Conservation (phyloP, 164 flowering plant species). For the Cinnamomum chago region DNA sequence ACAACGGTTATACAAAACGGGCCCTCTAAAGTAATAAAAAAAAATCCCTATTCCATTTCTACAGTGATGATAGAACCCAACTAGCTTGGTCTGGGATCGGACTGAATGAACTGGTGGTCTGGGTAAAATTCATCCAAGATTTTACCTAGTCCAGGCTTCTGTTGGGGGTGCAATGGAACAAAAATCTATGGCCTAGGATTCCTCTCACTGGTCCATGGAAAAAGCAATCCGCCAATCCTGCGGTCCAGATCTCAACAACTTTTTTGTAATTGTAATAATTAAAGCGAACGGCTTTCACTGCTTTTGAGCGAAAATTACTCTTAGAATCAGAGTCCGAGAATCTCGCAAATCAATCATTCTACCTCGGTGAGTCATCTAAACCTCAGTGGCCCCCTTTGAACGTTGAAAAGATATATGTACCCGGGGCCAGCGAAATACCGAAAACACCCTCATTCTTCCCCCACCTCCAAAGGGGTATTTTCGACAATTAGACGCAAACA, state of each 20-base stretch:
- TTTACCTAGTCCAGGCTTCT: neutral
- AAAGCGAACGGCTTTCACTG: slow-evolving; percentile 10
- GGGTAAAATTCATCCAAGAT: too few relatives aligned
- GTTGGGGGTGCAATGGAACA: neutral
- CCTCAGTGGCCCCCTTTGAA: neutral
- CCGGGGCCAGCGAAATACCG: neutral
- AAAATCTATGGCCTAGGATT: too few relatives aligned
- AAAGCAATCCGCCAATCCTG: neutral
- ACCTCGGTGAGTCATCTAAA: too few relatives aligned
- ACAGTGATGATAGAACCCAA: too few relatives aligned
- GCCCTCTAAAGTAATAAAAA: too few relatives aligned
- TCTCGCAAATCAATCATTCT: slow-evolving; percentile 4
- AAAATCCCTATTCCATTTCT: too few relatives aligned
- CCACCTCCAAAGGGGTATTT: neutral
- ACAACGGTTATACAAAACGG: too few relatives aligned
- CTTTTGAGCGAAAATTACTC: slow-evolving; percentile 8
- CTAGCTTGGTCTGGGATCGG: too few relatives aligned
- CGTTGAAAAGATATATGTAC: neutral
- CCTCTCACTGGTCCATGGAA: too few relatives aligned
- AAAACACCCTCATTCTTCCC: neutral
- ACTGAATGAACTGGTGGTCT: neutral
- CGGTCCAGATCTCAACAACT: neutral
- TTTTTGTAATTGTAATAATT: neutral
- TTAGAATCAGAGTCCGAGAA: slow-evolving; percentile 3
- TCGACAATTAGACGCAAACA: neutral